Evolutionary conservation across 495 filamentous ascomycete genomes (phyloP), one percentile per base, ranked within the genome.

Genomic region (Xylaria cubensis): DNA sequence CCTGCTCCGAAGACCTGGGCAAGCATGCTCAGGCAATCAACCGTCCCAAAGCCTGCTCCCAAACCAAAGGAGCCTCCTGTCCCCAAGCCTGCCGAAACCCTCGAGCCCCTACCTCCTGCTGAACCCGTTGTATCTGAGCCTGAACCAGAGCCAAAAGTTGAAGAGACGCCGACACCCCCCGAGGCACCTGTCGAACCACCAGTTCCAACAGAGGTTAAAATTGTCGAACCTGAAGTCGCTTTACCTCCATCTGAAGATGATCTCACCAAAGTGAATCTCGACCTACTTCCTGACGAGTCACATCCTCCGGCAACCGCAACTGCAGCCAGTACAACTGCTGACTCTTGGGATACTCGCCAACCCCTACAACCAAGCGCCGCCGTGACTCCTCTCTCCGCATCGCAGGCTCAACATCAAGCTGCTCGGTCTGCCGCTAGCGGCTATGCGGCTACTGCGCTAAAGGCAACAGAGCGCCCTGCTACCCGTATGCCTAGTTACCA

Each of bases 241-340:
- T 80, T 93, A 13, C 83, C 87, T 36, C 90, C 92, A 8, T 88
- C 92, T n/a, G 91, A 93, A 78, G 92, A 94, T 79, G 89, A 95
- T 70, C 87, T 98, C 75, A 98, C 97, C 1, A 91, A 95, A 81
- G 89, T 89, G 48, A 98, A 99, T 76, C 90, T 99, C 29, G 94
- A 97, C 74, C 92, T 94, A 78, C 85, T 98, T 56, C 90, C 90
- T 48, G 95, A 98, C 83, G 86, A 85, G 9, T 96, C 95, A 34
- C 82, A 86, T 19, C 91, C 93, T 17, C 86, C 91, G 17, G 86
- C 91, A 26, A 94, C 91, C 10, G 92, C 90, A 32, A 98, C 96
- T 51, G 92, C 89, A 71, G 94, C 93, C n/a, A 97, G 96, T 84
- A 97, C 94, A 50, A 87, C 93, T 58, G 92, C 93, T 59, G 97